Evolutionary conservation across 495 filamentous ascomycete genomes (phyloP).

Genomic region (Xanthoparmelia taractica): DNA sequence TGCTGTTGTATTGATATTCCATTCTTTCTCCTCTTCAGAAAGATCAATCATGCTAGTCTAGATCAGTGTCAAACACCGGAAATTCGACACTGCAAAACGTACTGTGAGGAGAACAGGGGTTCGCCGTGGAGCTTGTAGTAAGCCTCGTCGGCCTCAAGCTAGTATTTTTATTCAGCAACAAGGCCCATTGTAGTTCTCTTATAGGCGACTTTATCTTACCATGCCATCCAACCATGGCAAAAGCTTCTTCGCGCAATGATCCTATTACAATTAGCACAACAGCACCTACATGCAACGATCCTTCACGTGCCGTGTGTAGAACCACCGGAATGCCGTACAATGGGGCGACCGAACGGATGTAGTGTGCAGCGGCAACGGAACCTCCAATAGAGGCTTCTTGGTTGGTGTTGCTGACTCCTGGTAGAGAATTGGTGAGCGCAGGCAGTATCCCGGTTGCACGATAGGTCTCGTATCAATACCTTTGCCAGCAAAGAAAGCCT

Average conservation of each 20-base stretch:
- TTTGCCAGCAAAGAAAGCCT: slow-evolving; percentile 30
- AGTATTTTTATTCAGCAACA: no score
- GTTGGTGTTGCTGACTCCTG: slow-evolving; percentile 70
- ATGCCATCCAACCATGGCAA: slow-evolving; percentile 95
- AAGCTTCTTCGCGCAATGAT: slow-evolving; percentile 87
- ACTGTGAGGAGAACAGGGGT: slow-evolving; percentile 89
- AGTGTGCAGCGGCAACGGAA: slow-evolving; percentile 81
- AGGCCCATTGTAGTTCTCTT: no score
- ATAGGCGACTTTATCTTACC: no score
- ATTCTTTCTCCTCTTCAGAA: slow-evolving; percentile 76
- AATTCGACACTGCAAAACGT: no score
- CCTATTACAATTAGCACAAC: no score
- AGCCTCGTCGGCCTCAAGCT: slow-evolving; percentile 55
- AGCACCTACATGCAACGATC: no score
- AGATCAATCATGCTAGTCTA: slow-evolving; percentile 99
- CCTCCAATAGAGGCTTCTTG: slow-evolving; percentile 85
- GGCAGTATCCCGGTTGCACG: no score
- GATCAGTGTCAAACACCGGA: no score
- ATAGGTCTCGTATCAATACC: no score
- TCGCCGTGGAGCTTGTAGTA: slow-evolving; percentile 89
- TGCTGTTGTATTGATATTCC: slow-evolving; percentile 85
- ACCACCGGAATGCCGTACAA: slow-evolving; percentile 85
- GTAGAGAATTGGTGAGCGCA: no score
- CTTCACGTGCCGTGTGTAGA: slow-evolving; percentile 82
- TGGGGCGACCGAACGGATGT: slow-evolving; percentile 82